Base-by-base conservation (phyloP, 306 rosid species). In the Rosa rugosa region DNA sequence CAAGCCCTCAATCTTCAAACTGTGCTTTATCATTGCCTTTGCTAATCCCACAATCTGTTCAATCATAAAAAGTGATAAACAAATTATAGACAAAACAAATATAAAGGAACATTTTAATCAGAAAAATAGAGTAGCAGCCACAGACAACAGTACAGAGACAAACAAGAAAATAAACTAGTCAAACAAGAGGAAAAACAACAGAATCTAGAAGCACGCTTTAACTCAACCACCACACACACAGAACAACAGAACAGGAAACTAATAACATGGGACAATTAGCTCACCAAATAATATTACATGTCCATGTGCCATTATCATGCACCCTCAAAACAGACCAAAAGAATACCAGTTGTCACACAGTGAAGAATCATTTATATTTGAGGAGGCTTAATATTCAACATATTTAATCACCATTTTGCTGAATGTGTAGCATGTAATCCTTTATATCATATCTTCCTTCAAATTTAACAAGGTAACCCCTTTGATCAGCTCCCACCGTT, bases 11-110 rank as follows among this genome's bases (percentile, higher is more conserved):
- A 95, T 91, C 87, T 88, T 90, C 80, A 63, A 80, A 17, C 97
- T 88, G 51, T 83, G 91, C 79, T 84, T 90, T 79, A 93, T 67
- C 99, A 95, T 95, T 3, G 97, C 93, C 83, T 86, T 89, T 12
- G 99, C 99, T 68, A 95, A 87, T 64, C 99, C 99, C 66, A 89
- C 97, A 80, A 93, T 47, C 98, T 95, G 88, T 69, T 77, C 47
- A 72, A 56, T 36, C 75, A 73, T 47, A 60, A 82, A 69, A 68
- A 60, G 11, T 12, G 53, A 54, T 63, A 57, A n/a, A 65, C 18
- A 14, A 38, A 20, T 53, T 46, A 40, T 54, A 38, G 36, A 49
- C 16, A 6, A 49, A 22, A 38, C 1, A 13, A 31, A 59, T 14
- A 75, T 4, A 12, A 47, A 70, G n/a, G 8, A 8, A 7, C 13